These are phyloP conservation scores for Nicotiana tabacum DNA, from an alignment of 257 asterid genomes.

Conservation along the genomic window DNA sequence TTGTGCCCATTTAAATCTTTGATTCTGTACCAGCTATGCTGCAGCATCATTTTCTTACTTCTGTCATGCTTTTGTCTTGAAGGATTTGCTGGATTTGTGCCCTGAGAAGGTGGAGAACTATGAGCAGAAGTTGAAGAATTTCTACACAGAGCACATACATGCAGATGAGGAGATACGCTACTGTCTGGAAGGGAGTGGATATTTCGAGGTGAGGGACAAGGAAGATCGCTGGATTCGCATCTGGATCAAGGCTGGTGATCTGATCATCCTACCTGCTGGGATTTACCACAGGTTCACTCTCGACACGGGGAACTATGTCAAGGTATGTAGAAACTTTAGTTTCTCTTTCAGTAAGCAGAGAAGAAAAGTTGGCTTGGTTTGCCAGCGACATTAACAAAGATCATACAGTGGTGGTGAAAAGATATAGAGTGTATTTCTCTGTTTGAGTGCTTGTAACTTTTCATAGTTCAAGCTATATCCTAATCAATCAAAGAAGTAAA, in stretches of 20 bases:
- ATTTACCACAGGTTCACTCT: constrained; percentile 89
- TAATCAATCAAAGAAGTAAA: not conserved
- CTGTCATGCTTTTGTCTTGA: not conserved
- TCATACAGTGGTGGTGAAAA: too few species aligned
- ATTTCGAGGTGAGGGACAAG: constrained; percentile 70
- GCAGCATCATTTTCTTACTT: not conserved
- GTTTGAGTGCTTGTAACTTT: not conserved
- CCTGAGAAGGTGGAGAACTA: constrained; percentile 80
- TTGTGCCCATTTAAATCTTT: not conserved
- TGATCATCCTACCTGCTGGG: constrained; percentile 78
- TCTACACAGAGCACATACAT: constrained; percentile 79
- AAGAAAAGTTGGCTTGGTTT: not conserved
- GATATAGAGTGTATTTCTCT: not conserved
- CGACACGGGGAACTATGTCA: constrained; percentile 56
- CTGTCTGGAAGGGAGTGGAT: constrained; percentile 72
- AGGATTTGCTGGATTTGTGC: constrained; percentile 81
- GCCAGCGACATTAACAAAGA: not conserved
- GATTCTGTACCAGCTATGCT: not conserved
- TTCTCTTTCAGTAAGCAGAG: not conserved
- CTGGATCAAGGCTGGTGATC: constrained; percentile 68
- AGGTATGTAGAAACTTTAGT: constrained; percentile 32
- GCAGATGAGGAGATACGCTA: constrained; percentile 83
- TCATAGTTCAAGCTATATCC: not conserved
- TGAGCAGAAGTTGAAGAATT: constrained; percentile 70
- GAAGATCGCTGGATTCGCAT: constrained; percentile 79